Percentiles rank a stretch among this genome's conserved stretches.
Evolutionary conservation across 345 rosid genomes (phyloP).

Genomic region (thale cress (Arabidopsis thaliana)): DNA sequence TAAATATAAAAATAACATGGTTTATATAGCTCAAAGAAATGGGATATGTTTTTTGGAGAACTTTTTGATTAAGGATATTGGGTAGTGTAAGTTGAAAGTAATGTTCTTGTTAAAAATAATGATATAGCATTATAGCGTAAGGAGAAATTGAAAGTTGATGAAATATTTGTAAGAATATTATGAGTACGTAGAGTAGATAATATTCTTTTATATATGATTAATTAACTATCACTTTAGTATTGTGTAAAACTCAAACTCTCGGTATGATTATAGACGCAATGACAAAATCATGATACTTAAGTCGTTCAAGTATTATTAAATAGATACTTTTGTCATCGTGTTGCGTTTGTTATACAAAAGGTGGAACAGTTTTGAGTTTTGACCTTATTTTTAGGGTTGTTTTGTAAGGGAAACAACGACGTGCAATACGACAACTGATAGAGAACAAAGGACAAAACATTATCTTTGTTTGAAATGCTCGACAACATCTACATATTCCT

Average conservation of each 20-base stretch:
- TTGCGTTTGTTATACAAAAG: slow-evolving; percentile 34
- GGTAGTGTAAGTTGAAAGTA: slow-evolving; percentile 42
- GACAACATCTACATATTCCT: slow-evolving; percentile 13
- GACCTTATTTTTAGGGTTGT: slow-evolving; percentile 38
- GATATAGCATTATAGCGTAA: slow-evolving; percentile 43
- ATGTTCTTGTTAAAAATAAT: slow-evolving; percentile 35
- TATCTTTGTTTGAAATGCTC: slow-evolving; percentile 38
- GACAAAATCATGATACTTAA: slow-evolving; percentile 18
- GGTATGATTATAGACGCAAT: slow-evolving; percentile 15
- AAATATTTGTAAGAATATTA: slow-evolving; percentile 16
- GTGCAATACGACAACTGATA: slow-evolving; percentile 45
- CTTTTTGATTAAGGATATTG: slow-evolving; percentile 30
- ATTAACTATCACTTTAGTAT: slow-evolving; percentile 22
- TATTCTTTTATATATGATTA: slow-evolving; percentile 12
- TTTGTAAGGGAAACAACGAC: slow-evolving; percentile 43
- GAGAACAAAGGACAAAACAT: slow-evolving; percentile 42
- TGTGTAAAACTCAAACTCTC: slow-evolving; percentile 10
- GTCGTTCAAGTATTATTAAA: not conserved
- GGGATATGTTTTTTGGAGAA: not conserved
- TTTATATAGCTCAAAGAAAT: slow-evolving; percentile 43
- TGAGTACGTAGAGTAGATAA: not conserved
- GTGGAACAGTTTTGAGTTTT: slow-evolving; percentile 19
- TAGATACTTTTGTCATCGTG: slow-evolving; percentile 36
- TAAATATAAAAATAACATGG: slow-evolving; percentile 31
- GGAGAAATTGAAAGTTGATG: slow-evolving; percentile 29